phyloP scores from a whole-genome alignment of 352 stramenopile species.

The Globisporangium cederbergense region DNA sequence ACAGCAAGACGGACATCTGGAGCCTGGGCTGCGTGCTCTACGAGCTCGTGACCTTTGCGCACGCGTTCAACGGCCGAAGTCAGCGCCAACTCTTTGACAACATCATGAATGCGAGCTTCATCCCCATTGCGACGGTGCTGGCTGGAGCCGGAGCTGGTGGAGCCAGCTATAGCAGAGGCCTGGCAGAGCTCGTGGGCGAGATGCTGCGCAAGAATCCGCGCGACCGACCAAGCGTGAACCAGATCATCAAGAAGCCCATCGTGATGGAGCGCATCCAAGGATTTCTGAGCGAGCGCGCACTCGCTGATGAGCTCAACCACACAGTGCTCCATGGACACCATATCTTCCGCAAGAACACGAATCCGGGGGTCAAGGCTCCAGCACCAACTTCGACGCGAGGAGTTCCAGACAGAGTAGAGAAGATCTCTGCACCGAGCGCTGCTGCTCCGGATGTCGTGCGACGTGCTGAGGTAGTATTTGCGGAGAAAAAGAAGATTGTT shows the following conservation, averaged over 20 bases:
- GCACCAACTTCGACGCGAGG: neutral
- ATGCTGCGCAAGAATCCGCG: conserved; percentile 66
- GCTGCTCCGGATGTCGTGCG: conserved; percentile 3
- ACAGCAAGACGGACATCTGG: conserved; percentile 94
- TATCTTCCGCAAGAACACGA: conserved; percentile 43
- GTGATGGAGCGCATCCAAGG: conserved; percentile 58
- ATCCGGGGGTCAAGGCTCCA: neutral
- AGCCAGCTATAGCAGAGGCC: conserved; percentile 18
- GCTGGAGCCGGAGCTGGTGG: neutral
- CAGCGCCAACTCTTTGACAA: conserved; percentile 79
- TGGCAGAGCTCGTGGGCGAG: conserved; percentile 37
- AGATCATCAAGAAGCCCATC: conserved; percentile 51
- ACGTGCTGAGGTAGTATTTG: conserved; percentile 9
- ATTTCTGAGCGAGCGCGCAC: conserved; percentile 51
- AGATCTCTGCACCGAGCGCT: neutral
- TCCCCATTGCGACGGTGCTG: conserved; percentile 16
- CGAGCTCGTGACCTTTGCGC: conserved; percentile 85
- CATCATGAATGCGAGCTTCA: conserved; percentile 38
- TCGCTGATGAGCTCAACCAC: conserved; percentile 61
- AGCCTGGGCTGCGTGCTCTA: conserved; percentile 93
- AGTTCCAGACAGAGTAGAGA: neutral
- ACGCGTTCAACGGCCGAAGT: conserved; percentile 87
- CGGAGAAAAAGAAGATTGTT: neutral
- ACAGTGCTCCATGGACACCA: conserved; percentile 71
- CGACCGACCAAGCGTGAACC: conserved; percentile 60